These are phyloP conservation scores for Neocallimastix lanati DNA, from an alignment of 192 early-diverging fungal genomes.

Conservation along the genomic window DNA sequence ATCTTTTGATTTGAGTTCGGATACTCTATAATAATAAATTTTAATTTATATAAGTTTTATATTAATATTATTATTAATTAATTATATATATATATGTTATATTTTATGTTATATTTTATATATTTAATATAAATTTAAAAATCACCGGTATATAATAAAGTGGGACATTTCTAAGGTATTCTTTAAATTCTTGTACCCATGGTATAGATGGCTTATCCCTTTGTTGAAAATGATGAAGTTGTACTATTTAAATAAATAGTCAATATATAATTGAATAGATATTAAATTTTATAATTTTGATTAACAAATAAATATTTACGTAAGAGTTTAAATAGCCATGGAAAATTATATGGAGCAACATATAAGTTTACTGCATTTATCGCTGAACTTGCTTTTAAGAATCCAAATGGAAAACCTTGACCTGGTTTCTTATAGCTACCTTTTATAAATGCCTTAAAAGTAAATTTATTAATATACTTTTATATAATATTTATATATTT, in stretches of 20 bases:
- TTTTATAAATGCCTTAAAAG: slow-evolving; percentile 10
- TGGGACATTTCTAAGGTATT: not conserved
- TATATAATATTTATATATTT: no score
- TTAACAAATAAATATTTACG: slow-evolving; percentile 5
- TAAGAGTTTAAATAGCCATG: slow-evolving; percentile 47
- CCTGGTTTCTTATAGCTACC: slow-evolving; percentile 42
- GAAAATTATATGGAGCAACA: slow-evolving; percentile 61
- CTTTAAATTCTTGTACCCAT: not conserved
- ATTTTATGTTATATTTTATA: no score
- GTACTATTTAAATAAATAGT: no score
- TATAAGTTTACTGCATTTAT: slow-evolving; percentile 54
- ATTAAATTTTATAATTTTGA: no score
- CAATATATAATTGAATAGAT: no score
- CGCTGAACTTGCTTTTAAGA: slow-evolving; percentile 41
- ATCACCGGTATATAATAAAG: not conserved
- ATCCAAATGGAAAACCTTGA: slow-evolving; percentile 52
- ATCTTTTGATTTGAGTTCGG: not conserved
- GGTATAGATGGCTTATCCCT: not conserved
- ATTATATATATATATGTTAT: no score
- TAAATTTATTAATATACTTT: no score
- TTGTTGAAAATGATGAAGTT: not conserved
- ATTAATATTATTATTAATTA: no score
- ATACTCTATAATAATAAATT: no score
- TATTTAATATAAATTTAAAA: not conserved
- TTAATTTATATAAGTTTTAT: no score